Conservation (phyloP, 345 rosid species). For the Populus deltoides region DNA sequence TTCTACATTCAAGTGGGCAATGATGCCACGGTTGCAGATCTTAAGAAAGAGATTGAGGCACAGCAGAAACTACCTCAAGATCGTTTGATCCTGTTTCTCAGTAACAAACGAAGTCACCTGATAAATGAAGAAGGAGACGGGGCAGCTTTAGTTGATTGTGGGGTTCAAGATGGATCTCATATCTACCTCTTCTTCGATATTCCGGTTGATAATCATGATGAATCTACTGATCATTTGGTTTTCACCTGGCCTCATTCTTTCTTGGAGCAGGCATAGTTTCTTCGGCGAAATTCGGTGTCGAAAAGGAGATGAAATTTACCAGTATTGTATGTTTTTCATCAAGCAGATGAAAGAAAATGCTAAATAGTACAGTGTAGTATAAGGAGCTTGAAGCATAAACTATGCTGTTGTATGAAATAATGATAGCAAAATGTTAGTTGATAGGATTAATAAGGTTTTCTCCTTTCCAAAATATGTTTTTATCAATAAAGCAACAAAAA, state of each 20-base stretch:
- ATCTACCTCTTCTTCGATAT: slow-evolving; percentile 64
- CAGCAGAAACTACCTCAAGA: slow-evolving; percentile 44
- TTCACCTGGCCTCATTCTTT: slow-evolving; percentile 7
- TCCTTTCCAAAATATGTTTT: neutral
- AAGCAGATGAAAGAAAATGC: neutral
- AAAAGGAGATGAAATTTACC: neutral
- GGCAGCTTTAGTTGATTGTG: slow-evolving; percentile 40
- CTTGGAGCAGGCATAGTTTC: neutral
- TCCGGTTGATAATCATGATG: slow-evolving; percentile 19
- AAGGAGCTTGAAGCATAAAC: neutral
- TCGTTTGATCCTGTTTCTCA: slow-evolving; percentile 51
- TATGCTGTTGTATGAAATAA: neutral
- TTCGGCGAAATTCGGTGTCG: neutral
- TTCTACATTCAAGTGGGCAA: slow-evolving; percentile 45
- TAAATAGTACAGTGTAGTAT: neutral
- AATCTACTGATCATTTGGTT: slow-evolving; percentile 3
- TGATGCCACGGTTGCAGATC: slow-evolving; percentile 50
- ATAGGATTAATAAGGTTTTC: neutral
- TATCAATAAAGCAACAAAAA: neutral
- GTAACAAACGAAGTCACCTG: slow-evolving; percentile 16
- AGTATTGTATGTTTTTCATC: neutral
- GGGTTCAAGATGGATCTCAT: slow-evolving; percentile 52
- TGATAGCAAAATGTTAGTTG: neutral
- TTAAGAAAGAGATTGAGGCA: slow-evolving; percentile 50
- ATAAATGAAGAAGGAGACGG: slow-evolving; percentile 38